phyloP scores from a whole-genome alignment of 495 filamentous ascomycete species.

The Annulohypoxylon nitens region DNA sequence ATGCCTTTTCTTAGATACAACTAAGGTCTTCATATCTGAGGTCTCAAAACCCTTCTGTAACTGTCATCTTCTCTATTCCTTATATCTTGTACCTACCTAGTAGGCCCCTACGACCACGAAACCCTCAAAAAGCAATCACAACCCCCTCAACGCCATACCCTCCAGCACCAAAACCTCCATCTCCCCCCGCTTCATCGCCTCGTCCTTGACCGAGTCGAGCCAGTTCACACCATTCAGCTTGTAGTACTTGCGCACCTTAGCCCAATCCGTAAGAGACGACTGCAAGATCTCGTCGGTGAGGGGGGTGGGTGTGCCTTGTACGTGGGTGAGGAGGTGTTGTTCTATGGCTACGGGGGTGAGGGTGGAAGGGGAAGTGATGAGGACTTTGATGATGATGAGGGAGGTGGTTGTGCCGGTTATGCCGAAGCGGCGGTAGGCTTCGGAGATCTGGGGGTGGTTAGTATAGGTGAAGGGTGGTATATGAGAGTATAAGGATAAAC shows the following conservation, averaged over 20 bases:
- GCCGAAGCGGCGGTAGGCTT: slow-evolving; percentile 90
- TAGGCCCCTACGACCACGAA: neutral
- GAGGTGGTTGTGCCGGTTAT: slow-evolving; percentile 75
- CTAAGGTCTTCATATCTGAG: neutral
- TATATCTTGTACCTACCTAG: neutral
- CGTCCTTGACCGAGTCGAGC: slow-evolving; percentile 53
- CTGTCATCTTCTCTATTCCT: neutral
- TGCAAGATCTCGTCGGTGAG: slow-evolving; percentile 74
- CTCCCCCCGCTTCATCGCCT: slow-evolving; percentile 58
- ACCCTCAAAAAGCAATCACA: slow-evolving; percentile 46
- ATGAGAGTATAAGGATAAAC: slow-evolving; percentile 13
- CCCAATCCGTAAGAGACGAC: slow-evolving; percentile 69
- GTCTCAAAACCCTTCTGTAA: neutral
- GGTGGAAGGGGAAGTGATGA: slow-evolving; percentile 37
- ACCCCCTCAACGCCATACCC: slow-evolving; percentile 78
- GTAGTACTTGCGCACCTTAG: slow-evolving; percentile 83
- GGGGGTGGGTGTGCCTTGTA: slow-evolving; percentile 72
- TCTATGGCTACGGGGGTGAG: slow-evolving; percentile 67
- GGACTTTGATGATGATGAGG: slow-evolving; percentile 83
- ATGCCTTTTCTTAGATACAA: neutral
- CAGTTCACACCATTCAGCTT: slow-evolving; percentile 73
- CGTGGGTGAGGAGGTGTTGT: slow-evolving; percentile 69
- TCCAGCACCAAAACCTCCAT: slow-evolving; percentile 75
- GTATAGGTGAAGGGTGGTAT: neutral
- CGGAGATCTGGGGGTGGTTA: slow-evolving; percentile 75